Percentiles rank a stretch among this genome's conserved stretches.
These are phyloP conservation scores for Sporothrix sp. DNA, from an alignment of 2,329 filamentous ascomycete genomes.

Conservation along the genomic window DNA sequence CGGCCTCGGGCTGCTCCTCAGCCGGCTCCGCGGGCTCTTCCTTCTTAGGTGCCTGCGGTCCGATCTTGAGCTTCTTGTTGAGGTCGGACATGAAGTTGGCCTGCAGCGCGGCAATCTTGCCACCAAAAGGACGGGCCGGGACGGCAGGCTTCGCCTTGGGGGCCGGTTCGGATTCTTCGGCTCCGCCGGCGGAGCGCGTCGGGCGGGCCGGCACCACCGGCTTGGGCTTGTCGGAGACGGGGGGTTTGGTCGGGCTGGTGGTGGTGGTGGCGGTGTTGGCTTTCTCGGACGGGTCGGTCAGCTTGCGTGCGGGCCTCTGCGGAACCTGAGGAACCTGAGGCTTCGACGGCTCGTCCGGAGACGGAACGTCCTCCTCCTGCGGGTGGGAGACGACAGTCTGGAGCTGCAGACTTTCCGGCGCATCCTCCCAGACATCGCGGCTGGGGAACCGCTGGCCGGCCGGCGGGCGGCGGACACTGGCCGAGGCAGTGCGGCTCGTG, in stretches of 20 bases:
- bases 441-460: constrained; percentile 69
- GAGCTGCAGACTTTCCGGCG: constrained; percentile 70
- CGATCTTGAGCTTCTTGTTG: constrained; percentile 78
- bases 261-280: constrained; percentile 29
- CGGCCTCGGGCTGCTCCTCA: constrained; percentile 45
- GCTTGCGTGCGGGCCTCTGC: constrained; percentile 38
- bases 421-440: constrained; percentile 90
- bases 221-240: constrained; percentile 11
- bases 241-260: constrained; percentile 23
- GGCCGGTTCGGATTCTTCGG: constrained; percentile 30
- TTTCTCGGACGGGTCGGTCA: constrained; percentile 30
- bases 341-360: constrained; percentile 37
- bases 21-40: constrained; percentile 47
- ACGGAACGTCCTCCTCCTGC: constrained; percentile 39
- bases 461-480: constrained; percentile 33
- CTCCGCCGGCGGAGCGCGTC: constrained; percentile 36
- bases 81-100: constrained; percentile 88
- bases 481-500: constrained; percentile 13
- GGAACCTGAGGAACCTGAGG: constrained; percentile 56
- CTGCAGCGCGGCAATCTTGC: constrained; percentile 85
- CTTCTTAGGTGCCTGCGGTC: constrained; percentile 69
- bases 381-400: constrained; percentile 60
- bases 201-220: background rate
- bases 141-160: constrained; percentile 73
- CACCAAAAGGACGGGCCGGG: constrained; percentile 65